phyloP scores from a whole-genome alignment of 176 grass and related monocot genomes.

The Panicum miliaceum region DNA sequence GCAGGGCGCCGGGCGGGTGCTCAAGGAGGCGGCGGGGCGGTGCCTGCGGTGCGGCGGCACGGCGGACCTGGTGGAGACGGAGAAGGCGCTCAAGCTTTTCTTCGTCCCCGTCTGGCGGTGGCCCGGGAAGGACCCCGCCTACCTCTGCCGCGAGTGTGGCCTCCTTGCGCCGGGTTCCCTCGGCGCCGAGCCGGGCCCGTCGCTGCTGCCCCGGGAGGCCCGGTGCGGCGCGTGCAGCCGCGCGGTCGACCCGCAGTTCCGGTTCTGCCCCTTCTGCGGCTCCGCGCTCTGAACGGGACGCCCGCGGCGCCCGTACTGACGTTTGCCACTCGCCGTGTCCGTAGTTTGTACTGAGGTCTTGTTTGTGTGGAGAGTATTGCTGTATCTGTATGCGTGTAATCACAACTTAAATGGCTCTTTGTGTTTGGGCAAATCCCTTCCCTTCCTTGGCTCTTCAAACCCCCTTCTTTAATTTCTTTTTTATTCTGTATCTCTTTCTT shows the following conservation, averaged over 20 bases:
- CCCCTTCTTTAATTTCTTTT: no score
- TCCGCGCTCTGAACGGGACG: constrained; percentile 50
- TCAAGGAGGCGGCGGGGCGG: constrained; percentile 72
- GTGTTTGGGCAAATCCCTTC: no score
- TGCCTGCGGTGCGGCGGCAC: constrained; percentile 75
- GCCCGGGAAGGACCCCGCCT: constrained; percentile 65
- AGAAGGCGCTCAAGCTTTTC: constrained; percentile 90
- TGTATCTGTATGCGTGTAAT: background rate
- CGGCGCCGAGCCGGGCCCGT: constrained; percentile 10
- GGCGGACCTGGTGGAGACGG: constrained; percentile 81
- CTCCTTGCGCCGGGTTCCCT: constrained; percentile 74
- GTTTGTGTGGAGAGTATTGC: background rate
- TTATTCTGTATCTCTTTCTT: no score
- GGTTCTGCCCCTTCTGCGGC: constrained; percentile 98
- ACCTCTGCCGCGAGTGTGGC: constrained; percentile 78
- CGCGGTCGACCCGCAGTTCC: constrained; percentile 77
- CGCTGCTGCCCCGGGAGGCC: constrained; percentile 28
- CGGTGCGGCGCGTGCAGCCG: constrained; percentile 65
- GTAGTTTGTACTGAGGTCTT: background rate
- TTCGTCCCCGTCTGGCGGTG: constrained; percentile 84
- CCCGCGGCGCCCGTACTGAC: background rate
- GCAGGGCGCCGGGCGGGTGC: constrained; percentile 60
- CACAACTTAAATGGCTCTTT: no score
- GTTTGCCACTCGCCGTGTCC: background rate
- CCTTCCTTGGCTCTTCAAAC: no score